A percentile compares a stretch with the other conserved stretches of the same genome.
These are phyloP conservation scores for Murraya paniculata DNA, from an alignment of 345 rosid genomes.

Conservation along the genomic window DNA sequence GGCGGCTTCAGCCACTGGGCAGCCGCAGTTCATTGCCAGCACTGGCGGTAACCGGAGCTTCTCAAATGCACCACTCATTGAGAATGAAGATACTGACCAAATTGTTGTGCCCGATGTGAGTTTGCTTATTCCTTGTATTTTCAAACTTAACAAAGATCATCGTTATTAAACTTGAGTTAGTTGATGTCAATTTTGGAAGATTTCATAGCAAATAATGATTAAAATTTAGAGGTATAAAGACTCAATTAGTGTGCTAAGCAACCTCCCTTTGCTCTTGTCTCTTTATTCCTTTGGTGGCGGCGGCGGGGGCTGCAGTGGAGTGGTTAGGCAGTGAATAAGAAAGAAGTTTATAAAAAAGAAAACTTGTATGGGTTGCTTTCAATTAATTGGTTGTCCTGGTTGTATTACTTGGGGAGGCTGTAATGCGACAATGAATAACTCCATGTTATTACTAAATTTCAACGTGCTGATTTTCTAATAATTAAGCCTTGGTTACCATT, in stretches of 20 bases:
- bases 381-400: neutral
- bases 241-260: neutral
- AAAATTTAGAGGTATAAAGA: neutral
- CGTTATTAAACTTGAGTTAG: neutral
- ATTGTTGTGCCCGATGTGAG: constrained; percentile 82
- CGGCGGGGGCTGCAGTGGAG: neutral
- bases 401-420: neutral
- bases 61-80: constrained; percentile 66
- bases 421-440: neutral
- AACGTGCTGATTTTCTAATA: neutral
- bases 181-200: neutral
- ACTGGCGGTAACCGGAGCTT: constrained; percentile 64
- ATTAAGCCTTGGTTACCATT: neutral
- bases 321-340: neutral
- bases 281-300: neutral
- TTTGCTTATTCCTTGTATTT: neutral
- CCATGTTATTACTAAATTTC: neutral
- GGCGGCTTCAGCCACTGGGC: constrained; percentile 45
- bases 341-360: neutral
- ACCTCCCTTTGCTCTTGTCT: neutral
- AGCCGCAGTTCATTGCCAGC: constrained; percentile 77
- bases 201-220: neutral
- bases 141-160: neutral
- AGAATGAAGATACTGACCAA: constrained; percentile 48
- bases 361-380: neutral